phyloP scores from a whole-genome alignment of 2,329 filamentous ascomycete species.

The Purpureocillium lavendulum region DNA sequence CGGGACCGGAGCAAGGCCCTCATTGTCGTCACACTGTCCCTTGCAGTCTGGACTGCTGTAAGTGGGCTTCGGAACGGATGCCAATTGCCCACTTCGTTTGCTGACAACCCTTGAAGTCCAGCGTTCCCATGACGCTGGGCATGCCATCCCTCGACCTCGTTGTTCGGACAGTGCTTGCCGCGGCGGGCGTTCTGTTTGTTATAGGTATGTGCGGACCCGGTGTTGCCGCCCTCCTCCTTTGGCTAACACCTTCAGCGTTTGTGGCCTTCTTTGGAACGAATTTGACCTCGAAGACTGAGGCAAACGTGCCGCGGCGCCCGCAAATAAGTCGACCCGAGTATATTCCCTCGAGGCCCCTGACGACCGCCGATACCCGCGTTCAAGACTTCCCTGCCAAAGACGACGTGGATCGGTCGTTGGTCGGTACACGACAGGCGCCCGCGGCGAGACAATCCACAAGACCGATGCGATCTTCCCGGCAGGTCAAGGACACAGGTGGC shows the following conservation, averaged over 20 bases:
- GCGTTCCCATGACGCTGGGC: conserved; percentile 42
- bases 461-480: not conserved
- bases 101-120: conserved; percentile 33
- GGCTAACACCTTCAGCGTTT: not conserved
- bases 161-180: conserved; percentile 40
- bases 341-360: no score
- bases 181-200: conserved; percentile 38
- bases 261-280: conserved; percentile 1
- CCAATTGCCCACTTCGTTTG: no score
- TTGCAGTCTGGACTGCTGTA: conserved; percentile 47
- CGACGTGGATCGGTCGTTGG: no score
- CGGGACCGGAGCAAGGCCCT: conserved; percentile 29
- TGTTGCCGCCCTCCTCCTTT: not conserved
- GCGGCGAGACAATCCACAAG: no score
- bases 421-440: no score
- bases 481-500: conserved; percentile 10
- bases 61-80: no score
- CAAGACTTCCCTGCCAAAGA: no score
- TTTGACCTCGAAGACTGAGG: not conserved
- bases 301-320: no score
- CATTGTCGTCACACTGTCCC: conserved; percentile 30
- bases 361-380: no score
- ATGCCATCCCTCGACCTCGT: conserved; percentile 31
- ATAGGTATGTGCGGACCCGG: conserved; percentile 29
- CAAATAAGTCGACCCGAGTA: no score